Evolutionary conservation across 139 green algal genomes (phyloP).

Genomic region (Deuterostichococcus epilithicus): DNA sequence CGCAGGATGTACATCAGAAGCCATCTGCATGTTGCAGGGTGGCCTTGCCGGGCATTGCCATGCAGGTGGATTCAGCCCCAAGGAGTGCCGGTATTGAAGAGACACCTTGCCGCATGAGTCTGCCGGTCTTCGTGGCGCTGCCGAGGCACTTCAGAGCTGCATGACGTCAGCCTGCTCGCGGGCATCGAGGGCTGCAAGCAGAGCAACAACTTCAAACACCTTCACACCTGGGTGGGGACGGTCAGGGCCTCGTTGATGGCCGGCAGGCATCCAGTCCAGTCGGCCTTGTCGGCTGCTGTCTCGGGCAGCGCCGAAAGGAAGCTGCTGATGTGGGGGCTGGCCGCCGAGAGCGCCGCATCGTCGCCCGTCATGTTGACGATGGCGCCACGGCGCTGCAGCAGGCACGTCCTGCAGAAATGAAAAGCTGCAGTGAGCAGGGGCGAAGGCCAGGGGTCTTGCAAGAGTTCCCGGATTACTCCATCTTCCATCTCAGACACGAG

Average conservation of each 20-base stretch:
- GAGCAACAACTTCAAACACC: background rate
- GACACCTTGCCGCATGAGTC: no score
- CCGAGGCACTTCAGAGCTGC: no score
- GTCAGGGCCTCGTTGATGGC: slow-evolving; percentile 82
- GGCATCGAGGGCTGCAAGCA: background rate
- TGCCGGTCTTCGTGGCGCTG: no score
- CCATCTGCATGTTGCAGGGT: background rate
- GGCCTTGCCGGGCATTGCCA: no score
- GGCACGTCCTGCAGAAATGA: slow-evolving; percentile 23
- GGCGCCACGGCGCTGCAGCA: slow-evolving; percentile 76
- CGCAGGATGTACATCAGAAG: background rate
- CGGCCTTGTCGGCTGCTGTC: slow-evolving; percentile 4
- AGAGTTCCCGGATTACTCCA: no score
- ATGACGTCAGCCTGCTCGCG: background rate
- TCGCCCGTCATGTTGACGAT: slow-evolving; percentile 96
- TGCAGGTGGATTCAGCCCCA: no score
- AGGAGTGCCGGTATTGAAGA: no score
- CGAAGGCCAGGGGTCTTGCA: no score
- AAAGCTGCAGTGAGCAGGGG: background rate
- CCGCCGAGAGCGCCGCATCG: slow-evolving; percentile 59
- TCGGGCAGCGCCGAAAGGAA: slow-evolving; percentile 81
- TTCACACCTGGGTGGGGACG: slow-evolving; percentile 87
- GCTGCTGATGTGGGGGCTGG: slow-evolving; percentile 44
- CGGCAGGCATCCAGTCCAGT: slow-evolving; percentile 42
- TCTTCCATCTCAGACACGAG: no score